Evolutionary conservation across 352 stramenopile species (phyloP).

Genomic region (Hyaloperonospora brassicae): DNA sequence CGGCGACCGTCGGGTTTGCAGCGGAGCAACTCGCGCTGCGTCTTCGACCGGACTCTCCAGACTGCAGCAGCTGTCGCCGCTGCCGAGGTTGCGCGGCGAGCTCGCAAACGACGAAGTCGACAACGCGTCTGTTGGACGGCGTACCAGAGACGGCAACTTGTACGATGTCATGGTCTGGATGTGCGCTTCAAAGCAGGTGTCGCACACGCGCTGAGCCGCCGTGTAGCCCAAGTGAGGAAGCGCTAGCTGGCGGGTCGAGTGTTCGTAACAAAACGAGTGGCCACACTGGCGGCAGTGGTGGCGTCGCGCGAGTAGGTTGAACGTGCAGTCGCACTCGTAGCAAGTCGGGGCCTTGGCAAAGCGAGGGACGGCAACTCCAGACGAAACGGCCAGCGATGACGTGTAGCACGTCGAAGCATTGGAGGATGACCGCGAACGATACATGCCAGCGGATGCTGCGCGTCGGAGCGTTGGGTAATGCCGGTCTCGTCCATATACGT

Average conservation of each 20-base stretch:
- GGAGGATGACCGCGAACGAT: slow-evolving; percentile 28
- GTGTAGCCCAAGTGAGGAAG: slow-evolving; percentile 64
- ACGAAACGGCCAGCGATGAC: slow-evolving; percentile 15
- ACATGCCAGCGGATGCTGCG: slow-evolving; percentile 31
- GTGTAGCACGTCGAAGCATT: slow-evolving; percentile 25
- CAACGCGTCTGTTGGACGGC: slow-evolving; percentile 28
- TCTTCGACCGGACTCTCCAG: slow-evolving; percentile 18
- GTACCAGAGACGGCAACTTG: slow-evolving; percentile 26
- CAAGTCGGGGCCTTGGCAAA: slow-evolving; percentile 64
- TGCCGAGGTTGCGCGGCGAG: slow-evolving; percentile 26
- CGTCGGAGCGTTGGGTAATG: slow-evolving; percentile 24
- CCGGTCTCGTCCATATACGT: slow-evolving; percentile 10
- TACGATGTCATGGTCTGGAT: slow-evolving; percentile 36
- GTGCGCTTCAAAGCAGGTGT: slow-evolving; percentile 70
- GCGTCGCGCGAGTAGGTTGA: slow-evolving; percentile 58
- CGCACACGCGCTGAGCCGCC: slow-evolving; percentile 72
- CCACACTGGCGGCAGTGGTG: slow-evolving; percentile 81
- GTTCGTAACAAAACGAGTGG: slow-evolving; percentile 80
- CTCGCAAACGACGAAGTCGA: slow-evolving; percentile 29
- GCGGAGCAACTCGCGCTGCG: slow-evolving; percentile 16
- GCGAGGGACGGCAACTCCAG: slow-evolving; percentile 38
- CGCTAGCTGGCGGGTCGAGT: slow-evolving; percentile 63
- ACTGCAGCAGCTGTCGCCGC: slow-evolving; percentile 24
- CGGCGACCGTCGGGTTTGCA: slow-evolving; percentile 17
- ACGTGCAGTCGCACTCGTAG: slow-evolving; percentile 63